These are phyloP conservation scores for Capronia coronata DNA, from an alignment of 2,329 filamentous ascomycete genomes.

Conservation along the genomic window DNA sequence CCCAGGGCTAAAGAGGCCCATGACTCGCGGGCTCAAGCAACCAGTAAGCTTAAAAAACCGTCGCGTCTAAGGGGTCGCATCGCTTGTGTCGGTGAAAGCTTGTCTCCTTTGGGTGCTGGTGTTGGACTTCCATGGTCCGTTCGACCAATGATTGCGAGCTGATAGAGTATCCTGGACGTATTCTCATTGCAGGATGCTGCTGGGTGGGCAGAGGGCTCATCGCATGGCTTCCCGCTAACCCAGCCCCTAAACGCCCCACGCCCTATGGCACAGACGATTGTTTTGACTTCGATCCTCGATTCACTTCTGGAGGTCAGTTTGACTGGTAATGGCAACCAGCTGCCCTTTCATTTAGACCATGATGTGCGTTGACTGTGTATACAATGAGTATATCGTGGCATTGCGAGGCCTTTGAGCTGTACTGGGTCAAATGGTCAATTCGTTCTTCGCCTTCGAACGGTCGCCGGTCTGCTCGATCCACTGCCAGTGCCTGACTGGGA, in stretches of 20 bases:
- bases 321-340: no score
- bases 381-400: no score
- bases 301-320: no score
- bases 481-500: background rate
- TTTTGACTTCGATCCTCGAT: no score
- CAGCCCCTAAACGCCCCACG: background rate
- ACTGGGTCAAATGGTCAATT: no score
- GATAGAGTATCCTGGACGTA: background rate
- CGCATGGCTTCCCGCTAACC: constrained; percentile 2
- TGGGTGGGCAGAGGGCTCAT: background rate
- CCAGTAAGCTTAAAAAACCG: background rate
- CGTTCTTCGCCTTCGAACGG: no score
- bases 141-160: background rate
- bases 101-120: background rate
- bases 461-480: background rate
- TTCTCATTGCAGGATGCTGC: background rate
- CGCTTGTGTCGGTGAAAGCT: background rate
- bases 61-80: background rate
- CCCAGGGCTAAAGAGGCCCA: no score
- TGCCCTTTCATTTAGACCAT: no score
- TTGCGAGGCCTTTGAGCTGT: no score
- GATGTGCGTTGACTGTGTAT: no score
- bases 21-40: background rate
- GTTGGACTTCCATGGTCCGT: background rate
- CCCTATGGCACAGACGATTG: background rate